A percentile compares a stretch with the other conserved stretches of the same genome.
These are phyloP conservation scores for Acarospora socialis DNA, from an alignment of 2,329 filamentous ascomycete genomes.

Conservation along the genomic window DNA sequence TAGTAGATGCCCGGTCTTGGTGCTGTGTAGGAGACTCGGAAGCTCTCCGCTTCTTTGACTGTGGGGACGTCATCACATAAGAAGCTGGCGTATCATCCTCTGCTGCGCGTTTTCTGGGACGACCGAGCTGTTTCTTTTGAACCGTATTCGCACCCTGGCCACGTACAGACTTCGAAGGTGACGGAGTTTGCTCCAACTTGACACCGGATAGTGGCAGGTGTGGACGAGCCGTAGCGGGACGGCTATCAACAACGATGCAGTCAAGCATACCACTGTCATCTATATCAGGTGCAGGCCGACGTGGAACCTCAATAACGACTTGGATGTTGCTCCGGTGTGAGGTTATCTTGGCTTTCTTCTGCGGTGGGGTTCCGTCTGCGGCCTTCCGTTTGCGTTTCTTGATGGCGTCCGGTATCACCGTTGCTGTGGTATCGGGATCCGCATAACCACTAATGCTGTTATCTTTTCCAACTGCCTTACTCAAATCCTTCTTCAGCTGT, in stretches of 20 bases:
- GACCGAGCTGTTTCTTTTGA: too few relatives aligned
- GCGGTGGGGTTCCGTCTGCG: constrained; percentile 4
- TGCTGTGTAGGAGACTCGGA: constrained; percentile 2
- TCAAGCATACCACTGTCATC: constrained; percentile 26
- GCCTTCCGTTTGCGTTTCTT: constrained; percentile 19
- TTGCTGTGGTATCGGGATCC: too few relatives aligned
- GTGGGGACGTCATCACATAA: too few relatives aligned
- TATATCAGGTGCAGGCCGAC: constrained; percentile 14
- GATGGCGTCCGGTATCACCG: too few relatives aligned
- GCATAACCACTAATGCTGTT: too few relatives aligned
- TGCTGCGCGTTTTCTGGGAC: too few relatives aligned
- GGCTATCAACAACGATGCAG: constrained; percentile 26
- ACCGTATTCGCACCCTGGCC: too few relatives aligned
- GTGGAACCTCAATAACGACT: constrained; percentile 16
- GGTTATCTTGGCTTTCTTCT: constrained; percentile 18
- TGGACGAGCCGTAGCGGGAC: constrained; percentile 1
- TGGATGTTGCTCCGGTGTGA: constrained; percentile 17
- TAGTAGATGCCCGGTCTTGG: constrained; percentile 4
- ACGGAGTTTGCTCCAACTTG: constrained; percentile 1
- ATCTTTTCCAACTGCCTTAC: too few relatives aligned
- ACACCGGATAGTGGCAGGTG: background rate
- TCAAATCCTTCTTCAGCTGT: too few relatives aligned
- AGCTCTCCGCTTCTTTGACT: constrained; percentile 8
- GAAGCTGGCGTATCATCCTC: too few relatives aligned
- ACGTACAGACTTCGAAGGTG: too few relatives aligned